phyloP scores from a whole-genome alignment of 768 basidiomycete species.

The Mycena alexandri region DNA sequence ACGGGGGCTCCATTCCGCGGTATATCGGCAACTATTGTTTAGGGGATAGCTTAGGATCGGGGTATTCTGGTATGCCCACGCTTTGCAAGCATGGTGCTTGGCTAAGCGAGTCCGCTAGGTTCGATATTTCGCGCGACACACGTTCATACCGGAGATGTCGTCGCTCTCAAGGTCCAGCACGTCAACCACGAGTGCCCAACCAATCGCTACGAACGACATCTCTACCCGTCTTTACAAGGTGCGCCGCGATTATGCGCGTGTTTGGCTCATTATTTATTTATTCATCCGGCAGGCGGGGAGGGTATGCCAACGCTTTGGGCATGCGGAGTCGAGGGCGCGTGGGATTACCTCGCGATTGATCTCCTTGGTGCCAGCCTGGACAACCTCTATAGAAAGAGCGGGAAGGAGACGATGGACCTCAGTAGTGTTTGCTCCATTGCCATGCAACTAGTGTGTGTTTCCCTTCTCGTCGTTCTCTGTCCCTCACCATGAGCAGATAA shows the following conservation, averaged over 20 bases:
- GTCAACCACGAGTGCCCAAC: constrained; percentile 81
- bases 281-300: constrained; percentile 54
- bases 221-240: constrained; percentile 78
- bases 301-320: constrained; percentile 84
- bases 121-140: constrained; percentile 76
- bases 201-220: constrained; percentile 75
- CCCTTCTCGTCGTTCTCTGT: constrained; percentile 19
- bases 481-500: constrained; percentile 60
- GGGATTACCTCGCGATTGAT: constrained; percentile 84
- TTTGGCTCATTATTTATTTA: not conserved
- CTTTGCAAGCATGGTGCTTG: constrained; percentile 1
- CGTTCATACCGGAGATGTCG: constrained; percentile 67
- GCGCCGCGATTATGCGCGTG: not conserved
- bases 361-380: constrained; percentile 80
- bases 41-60: constrained; percentile 72
- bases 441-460: constrained; percentile 74
- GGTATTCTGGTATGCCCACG: constrained; percentile 72
- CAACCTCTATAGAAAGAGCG: constrained; percentile 66
- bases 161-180: constrained; percentile 81
- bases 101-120: constrained; percentile 56
- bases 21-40: constrained; percentile 75
- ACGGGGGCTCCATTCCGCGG: constrained; percentile 45
- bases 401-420: constrained; percentile 73
- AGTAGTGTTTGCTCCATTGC: constrained; percentile 81
- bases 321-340: constrained; percentile 65